Evolutionary conservation across 106 monocot genomes (phyloP).

Genomic region (Xerophyta viscosa): DNA sequence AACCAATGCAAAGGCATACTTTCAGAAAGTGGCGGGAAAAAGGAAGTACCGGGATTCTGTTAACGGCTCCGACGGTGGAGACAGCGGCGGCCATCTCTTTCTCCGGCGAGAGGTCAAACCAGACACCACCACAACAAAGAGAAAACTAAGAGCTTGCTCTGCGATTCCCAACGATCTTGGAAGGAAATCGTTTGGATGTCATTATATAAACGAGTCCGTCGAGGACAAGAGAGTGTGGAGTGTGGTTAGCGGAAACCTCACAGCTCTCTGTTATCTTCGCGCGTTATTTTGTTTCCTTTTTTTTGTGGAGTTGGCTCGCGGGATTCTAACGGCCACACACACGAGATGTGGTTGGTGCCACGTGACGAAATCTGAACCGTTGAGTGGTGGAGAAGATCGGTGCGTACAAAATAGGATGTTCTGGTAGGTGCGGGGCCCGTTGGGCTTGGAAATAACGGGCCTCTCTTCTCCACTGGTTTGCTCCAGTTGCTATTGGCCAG

Average conservation of each 20-base stretch:
- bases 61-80: slow-evolving; percentile 46
- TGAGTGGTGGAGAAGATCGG: neutral
- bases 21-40: neutral
- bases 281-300: neutral
- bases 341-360: slow-evolving; percentile 13
- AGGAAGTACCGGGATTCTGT: slow-evolving; percentile 37
- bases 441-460: neutral
- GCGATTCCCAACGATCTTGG: too few species aligned
- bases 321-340: slow-evolving; percentile 17
- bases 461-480: neutral
- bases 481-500: neutral
- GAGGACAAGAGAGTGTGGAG: neutral
- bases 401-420: neutral
- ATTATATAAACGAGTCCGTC: too few species aligned
- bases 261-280: neutral
- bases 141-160: too few species aligned
- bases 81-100: slow-evolving; percentile 38
- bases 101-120: neutral
- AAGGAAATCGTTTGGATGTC: too few species aligned
- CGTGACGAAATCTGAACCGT: slow-evolving; percentile 12
- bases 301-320: slow-evolving; percentile 10
- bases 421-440: too few species aligned
- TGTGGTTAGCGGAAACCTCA: neutral
- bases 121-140: neutral
- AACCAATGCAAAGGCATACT: neutral